These are phyloP conservation scores for Platismatia glauca DNA, from an alignment of 495 filamentous ascomycete species.

Conservation along the genomic window DNA sequence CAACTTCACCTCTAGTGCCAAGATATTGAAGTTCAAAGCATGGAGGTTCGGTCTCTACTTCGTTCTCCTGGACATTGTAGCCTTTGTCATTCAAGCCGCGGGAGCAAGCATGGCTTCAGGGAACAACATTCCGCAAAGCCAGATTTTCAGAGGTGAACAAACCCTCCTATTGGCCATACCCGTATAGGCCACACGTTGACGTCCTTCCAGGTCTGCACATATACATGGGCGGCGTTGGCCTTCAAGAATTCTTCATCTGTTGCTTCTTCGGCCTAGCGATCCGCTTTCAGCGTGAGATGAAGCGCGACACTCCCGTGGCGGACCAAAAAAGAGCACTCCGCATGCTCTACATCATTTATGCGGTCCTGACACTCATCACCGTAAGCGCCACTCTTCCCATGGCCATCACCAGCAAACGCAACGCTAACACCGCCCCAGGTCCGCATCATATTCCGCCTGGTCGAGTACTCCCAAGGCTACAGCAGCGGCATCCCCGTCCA, in stretches of 20 bases:
- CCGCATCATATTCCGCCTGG: slow-evolving; percentile 52
- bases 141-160: slow-evolving; percentile 12
- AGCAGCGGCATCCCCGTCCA: slow-evolving; percentile 35
- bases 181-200: slow-evolving; percentile 21
- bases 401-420: background rate
- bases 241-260: slow-evolving; percentile 53
- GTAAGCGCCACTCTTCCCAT: slow-evolving; percentile 26
- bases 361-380: slow-evolving; percentile 42
- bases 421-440: slow-evolving; percentile 24
- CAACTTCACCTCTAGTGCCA: slow-evolving; percentile 44
- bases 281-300: slow-evolving; percentile 39
- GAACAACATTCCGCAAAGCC: slow-evolving; percentile 13
- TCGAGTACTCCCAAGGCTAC: slow-evolving; percentile 42
- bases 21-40: slow-evolving; percentile 42
- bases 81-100: slow-evolving; percentile 52
- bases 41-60: slow-evolving; percentile 46
- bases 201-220: slow-evolving; percentile 41
- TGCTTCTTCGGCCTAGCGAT: slow-evolving; percentile 41
- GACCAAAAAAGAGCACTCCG: slow-evolving; percentile 21
- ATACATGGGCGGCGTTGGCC: slow-evolving; percentile 51
- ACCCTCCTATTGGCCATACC: background rate
- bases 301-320: slow-evolving; percentile 8
- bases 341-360: slow-evolving; percentile 44
- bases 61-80: slow-evolving; percentile 51
- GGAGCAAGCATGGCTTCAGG: slow-evolving; percentile 41